These are phyloP conservation scores for Dothiorella sarmentorum DNA, from an alignment of 2,329 filamentous ascomycete genomes.

Conservation along the genomic window DNA sequence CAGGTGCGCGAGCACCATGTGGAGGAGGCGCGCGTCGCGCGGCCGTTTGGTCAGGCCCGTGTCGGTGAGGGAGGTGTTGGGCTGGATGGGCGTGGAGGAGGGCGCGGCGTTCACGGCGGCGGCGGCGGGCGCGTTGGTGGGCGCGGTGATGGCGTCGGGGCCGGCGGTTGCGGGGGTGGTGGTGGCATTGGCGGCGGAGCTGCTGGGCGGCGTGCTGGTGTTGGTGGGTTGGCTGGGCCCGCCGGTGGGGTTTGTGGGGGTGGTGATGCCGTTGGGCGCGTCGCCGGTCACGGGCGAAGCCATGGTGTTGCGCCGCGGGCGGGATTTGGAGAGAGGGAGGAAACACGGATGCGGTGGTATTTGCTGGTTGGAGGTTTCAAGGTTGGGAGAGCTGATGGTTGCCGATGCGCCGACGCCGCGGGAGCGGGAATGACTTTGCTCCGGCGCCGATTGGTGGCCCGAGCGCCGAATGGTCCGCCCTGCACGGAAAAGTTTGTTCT, in stretches of 20 bases:
- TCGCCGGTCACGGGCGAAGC: constrained; percentile 36
- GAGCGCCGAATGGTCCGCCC: not conserved
- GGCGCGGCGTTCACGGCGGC: constrained; percentile 24
- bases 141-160: not conserved
- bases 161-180: constrained; percentile 26
- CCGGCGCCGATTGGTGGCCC: too few species aligned
- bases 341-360: too few species aligned
- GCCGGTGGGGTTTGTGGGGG: constrained; percentile 27
- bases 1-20: constrained; percentile 74
- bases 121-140: not conserved
- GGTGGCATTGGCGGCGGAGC: constrained; percentile 28
- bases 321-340: not conserved
- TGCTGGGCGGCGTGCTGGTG: constrained; percentile 28
- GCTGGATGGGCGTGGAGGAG: constrained; percentile 26
- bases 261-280: constrained; percentile 38
- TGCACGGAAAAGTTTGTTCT: not conserved
- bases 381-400: too few species aligned
- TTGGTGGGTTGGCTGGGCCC: constrained; percentile 26
- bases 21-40: constrained; percentile 74
- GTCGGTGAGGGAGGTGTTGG: constrained; percentile 34
- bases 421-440: not conserved
- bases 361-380: too few species aligned
- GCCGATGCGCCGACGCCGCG: not conserved
- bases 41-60: constrained; percentile 51
- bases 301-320: constrained; percentile 26